These are phyloP conservation scores for Mycena latifolia DNA, from an alignment of 768 basidiomycete species.

Conservation along the genomic window DNA sequence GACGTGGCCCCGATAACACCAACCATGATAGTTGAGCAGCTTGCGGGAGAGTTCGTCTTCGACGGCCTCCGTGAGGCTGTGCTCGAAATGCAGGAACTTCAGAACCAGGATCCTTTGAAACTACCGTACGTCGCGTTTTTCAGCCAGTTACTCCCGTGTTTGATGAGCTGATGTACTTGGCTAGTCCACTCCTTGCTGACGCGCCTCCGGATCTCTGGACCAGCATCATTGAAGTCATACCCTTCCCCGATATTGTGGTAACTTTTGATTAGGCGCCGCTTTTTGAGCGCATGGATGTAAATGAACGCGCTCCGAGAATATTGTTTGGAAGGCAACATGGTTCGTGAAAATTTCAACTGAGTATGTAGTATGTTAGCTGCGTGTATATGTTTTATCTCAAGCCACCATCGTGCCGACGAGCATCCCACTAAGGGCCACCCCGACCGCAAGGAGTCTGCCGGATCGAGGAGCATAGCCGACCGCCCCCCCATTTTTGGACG, in stretches of 20 bases:
- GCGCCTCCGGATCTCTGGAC: not conserved
- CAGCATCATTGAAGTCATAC: not conserved
- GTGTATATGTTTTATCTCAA: not conserved
- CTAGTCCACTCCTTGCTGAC: not conserved
- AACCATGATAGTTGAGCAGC: constrained; percentile 14
- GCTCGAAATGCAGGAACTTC: not conserved
- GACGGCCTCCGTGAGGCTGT: constrained; percentile 7
- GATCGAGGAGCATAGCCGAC: not conserved
- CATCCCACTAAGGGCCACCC: not conserved
- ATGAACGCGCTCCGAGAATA: too few relatives aligned
- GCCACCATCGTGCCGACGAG: not conserved
- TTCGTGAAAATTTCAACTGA: too few relatives aligned
- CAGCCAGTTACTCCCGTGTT: too few relatives aligned
- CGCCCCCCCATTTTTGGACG: not conserved
- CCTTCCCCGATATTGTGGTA: not conserved
- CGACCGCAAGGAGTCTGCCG: too few relatives aligned
- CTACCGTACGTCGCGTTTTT: constrained; percentile 8
- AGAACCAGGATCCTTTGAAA: constrained; percentile 9
- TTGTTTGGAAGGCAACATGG: too few relatives aligned
- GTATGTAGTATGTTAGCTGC: too few relatives aligned
- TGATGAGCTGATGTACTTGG: not conserved
- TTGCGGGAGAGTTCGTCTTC: constrained; percentile 3
- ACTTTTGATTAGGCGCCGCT: too few relatives aligned
- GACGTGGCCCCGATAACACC: not conserved
- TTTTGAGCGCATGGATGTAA: too few relatives aligned